Evolutionary conservation across 2,329 filamentous ascomycete species (phyloP), one percentile per base, ranked within the genome.

Genomic region (Madurella fahalii): DNA sequence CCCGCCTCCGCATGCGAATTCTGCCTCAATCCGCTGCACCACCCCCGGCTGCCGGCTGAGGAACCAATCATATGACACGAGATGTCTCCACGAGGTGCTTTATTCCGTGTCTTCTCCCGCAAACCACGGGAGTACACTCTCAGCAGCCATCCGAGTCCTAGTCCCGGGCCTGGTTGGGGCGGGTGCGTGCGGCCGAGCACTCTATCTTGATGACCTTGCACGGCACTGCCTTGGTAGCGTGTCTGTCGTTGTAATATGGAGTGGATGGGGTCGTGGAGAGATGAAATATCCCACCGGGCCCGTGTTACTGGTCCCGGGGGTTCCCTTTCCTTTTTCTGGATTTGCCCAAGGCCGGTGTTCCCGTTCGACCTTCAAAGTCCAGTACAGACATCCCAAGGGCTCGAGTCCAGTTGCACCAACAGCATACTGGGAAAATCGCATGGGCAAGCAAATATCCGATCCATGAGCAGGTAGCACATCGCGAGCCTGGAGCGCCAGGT

Each of bases 1-100:
- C 41, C 48, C 11, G 9, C 34, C 13, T 15, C 48, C 48, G 51
- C 51, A 50, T 32, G 42, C 31, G 37, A 47, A 52, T 56, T 53
- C 54, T 56, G 18, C 48, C 48, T 43, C 32, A 18, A 30, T 44
- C 40, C 40, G 40, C 48, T 43, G 40, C 40, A 44, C 18, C 40
- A 44, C 41, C 25, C 34, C n/a, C 48, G 48, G 40, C 41, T 44
- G 46, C 50, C 54, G 50, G 20, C 9, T n/a, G 20, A 18, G 32
- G 41, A 25, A 11, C 52, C 48, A 55, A 55, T 55, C 16, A 48
- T 18, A 20, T 31, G 31, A 17, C 42, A 20, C 32, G 25, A 42
- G 34, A 16, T 8, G 8, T 9, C 37, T 18, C 20, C 41, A 50
- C 30, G 40, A n/a, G 15, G 40, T 44, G 48, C 7, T 34, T 41